Base-by-base conservation (phyloP, 2,329 filamentous ascomycete genomes). In the Dothideomycetes sp. region DNA sequence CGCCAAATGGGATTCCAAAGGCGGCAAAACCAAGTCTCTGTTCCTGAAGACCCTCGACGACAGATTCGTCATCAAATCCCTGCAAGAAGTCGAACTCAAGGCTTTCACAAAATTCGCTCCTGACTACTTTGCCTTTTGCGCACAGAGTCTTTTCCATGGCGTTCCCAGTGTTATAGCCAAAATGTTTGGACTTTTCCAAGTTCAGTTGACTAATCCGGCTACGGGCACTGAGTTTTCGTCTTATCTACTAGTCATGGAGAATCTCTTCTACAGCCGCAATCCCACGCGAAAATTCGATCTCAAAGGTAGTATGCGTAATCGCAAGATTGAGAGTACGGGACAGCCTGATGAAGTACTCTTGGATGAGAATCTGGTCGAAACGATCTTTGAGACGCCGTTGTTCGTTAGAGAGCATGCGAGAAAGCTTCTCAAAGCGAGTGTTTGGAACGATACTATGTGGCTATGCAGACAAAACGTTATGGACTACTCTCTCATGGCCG, bases 401-500 rank as follows among this genome's bases (percentile, higher is more conserved):
- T 98, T 98, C 60, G 82, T 89, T 8, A 79, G 93, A 33, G 91
- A 98, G 60, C 89, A 98, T 63, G 89, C 86, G 17, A 95, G 95
- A 67, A 94, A 93, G 59, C 73, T 96, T 10, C 75, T 98, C 22
- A 78, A 86, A 47, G 84, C 84, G 38, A 91, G 84, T 8, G 88
- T 98, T 2, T 96, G 87, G 80, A 98, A 98, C 58, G 93, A 98
- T 58, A 98, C 93, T 1, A 70, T 98, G 19, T 98, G 96, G 66
- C 67, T 98, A 38, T 87, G 84, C 33, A 79, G 87, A 27, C 89
- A 96, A 57, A 91, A 96, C 53, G 91, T 98, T 41, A 98, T 98
- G 91, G 91, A 98, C 64, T 98, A 98, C 65, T 91, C 83, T 17
- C 74, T 98, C 31, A 98, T 98, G 91, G 88, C 95, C 41, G 93